Base-by-base conservation (phyloP, 371 early-diverging fungal genomes). In the Cokeromyces recurvatus region DNA sequence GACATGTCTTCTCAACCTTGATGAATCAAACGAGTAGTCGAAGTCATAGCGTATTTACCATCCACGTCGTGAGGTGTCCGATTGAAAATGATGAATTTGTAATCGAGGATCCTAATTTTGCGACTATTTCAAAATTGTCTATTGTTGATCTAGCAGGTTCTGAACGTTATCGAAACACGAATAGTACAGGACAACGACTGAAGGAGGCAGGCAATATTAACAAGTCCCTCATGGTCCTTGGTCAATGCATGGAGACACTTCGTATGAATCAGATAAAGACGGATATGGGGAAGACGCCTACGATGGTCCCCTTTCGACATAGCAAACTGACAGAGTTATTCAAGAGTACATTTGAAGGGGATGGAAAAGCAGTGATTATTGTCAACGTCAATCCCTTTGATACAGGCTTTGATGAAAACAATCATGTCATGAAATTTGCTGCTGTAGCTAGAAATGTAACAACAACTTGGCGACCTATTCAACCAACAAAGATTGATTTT, bases 101-200 rank as follows among this genome's bases (percentile, higher is more conserved):
- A 0, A 71, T 81, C 14, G 73, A 78, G 79, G 57, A 74, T 54
- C 59, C 69, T 20, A 49, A 61, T 11, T 68, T 58, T 39, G 67
- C 72, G 2, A 65, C 66, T 0, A 53, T 79, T 9, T 77, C 78
- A 2, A 72, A 75, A 21, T 46, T 95, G 43, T 85, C 83, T 2
- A 76, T 99, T 45, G 95, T 99, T 15, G 99, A 99, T 65, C 59
- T 99, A 39, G 99, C 99, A 16, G 99, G 99, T 17, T 86, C 87
- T 20, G 99, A 99, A 68, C 77, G 98, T 41, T 78, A 87, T 29
- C 72, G 80, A 39, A 85, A 86, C 51, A 93, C 96, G 0, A 56
- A 93, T 89, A 66, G 95, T 92, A 66, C 73, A 76, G 71, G 95
- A 1, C 89, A 89, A 37, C 71, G 92, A 38, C 66, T 90, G 46